Evolutionary conservation across 306 rosid genomes (phyloP), one percentile per base, ranked within the genome.

Genomic region (Lathyrus sativus): DNA sequence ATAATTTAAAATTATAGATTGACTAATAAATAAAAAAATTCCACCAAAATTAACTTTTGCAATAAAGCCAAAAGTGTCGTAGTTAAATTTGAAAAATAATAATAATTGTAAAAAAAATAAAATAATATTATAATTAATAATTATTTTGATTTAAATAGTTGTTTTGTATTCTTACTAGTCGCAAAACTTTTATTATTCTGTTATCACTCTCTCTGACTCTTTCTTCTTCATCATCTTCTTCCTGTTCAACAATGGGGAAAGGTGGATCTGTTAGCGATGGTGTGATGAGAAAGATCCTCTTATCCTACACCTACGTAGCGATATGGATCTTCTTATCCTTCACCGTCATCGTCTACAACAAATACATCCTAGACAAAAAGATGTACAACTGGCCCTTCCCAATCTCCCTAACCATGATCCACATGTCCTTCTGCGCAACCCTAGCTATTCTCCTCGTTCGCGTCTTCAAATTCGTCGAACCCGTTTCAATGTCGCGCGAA

Each of bases 331-430:
- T 91, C 79, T 86, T 91, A 41, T 73, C 82, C 77, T 91, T 91
- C 91, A 86, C 91, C 2, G 97, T 91, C 2, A 91, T 91, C 83
- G 96, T 91, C 2, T 91, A 88, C 96, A 91, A 91, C 96, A 91
- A 91, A 69, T 91, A 80, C 91, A 91, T 91, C 79, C 85, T 91
- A 15, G 97, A 91, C 91, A 87, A 82, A 85, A 91, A 91, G 89
- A 84, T 91, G 91, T 91, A 85, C 87, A 84, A 82, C 45, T 91
- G 96, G 96, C 86, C 97, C 0, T 91, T 72, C 65, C 97, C 97
- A 0, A 88, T 91, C 42, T 88, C 97, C 69, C 96, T 91, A 18
- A 91, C 97, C 78, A 88, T 91, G 93, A 91, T 91, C 80, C 97
- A 91, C 82, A 91, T 91, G 97, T 75, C 85, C 29, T 91, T 91